These are phyloP conservation scores for Eucalyptus sideroxylon DNA, from an alignment of 345 rosid genomes.

Conservation along the genomic window DNA sequence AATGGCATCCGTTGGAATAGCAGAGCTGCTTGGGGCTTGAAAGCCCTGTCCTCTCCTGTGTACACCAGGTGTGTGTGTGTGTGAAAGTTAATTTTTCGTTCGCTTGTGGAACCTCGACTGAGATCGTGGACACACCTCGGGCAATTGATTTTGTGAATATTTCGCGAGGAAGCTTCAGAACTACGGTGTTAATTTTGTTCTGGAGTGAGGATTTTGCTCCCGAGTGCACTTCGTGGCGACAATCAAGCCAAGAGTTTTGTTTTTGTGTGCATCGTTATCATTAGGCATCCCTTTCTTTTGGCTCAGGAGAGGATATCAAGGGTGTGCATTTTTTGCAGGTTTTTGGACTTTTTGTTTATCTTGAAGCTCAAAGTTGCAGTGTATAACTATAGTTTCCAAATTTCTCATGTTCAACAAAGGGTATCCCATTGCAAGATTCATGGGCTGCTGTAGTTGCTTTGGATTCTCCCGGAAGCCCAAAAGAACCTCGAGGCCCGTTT, in stretches of 20 bases:
- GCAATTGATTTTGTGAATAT: background rate
- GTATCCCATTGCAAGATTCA: constrained; percentile 37
- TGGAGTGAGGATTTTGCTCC: background rate
- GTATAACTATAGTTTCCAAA: background rate
- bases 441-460: constrained; percentile 96
- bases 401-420: constrained; percentile 43
- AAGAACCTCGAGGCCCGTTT: constrained; percentile 10
- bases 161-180: background rate
- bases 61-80: background rate
- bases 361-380: background rate
- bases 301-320: background rate
- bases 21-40: constrained; percentile 30
- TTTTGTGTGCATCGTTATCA: background rate
- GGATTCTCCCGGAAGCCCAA: constrained; percentile 30
- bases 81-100: background rate
- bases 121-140: background rate
- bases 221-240: background rate
- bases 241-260: background rate
- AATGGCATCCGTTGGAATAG: constrained; percentile 92
- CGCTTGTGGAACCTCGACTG: background rate
- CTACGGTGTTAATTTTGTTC: background rate
- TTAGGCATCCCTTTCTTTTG: background rate
- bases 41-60: background rate
- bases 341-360: background rate
- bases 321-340: constrained; percentile 12